Evolutionary conservation across 306 rosid species (phyloP), one percentile per base, ranked within the genome.

Genomic region (Vigna nakashimae): DNA sequence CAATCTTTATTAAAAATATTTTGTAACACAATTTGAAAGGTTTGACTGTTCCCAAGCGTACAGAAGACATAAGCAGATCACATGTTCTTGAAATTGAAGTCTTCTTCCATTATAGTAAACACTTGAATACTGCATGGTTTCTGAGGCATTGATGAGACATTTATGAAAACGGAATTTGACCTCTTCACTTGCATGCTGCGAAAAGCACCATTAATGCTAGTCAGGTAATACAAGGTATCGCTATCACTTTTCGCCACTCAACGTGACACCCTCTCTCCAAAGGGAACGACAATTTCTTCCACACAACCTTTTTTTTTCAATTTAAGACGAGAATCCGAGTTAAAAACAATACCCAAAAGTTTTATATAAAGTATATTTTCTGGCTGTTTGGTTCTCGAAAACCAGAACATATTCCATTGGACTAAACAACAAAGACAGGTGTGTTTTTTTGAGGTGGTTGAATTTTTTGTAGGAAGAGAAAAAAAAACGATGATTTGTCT

Each of bases 141-240:
- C 26, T 22, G 46, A 9, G 6, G 20, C 6, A 52, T 22, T 79
- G 82, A 62, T 62, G 71, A 71, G 83, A 71, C 83, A 80, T 52
- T 72, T 18, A 80, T 80, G 83, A 80, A 64, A 80, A 65, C 59
- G 7, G 74, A 72, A 80, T 72, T 72, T 72, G 79, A 80, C 79
- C 73, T 38, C 14, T 60, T 26, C 17, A 13, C 9, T 51, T 63
- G 40, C 1, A 5, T 10, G 70, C 48, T 69, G 80, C 10, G 50
- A 66, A 52, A 15, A 59, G 75, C 56, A 49, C 30, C 82, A 78
- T 78, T 78, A 69, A 59, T 79, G 32, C 32, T 9, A 59, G 82
- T 26, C 69, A 43, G 77, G 8, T 6, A 59, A 43, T 58, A 51
- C 4, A 17, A 75, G 58, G 63, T 36, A 53, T 15, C 40, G 57